Conservation (phyloP, 148 eudicot genomes). For the Vaccinium darrowii region DNA sequence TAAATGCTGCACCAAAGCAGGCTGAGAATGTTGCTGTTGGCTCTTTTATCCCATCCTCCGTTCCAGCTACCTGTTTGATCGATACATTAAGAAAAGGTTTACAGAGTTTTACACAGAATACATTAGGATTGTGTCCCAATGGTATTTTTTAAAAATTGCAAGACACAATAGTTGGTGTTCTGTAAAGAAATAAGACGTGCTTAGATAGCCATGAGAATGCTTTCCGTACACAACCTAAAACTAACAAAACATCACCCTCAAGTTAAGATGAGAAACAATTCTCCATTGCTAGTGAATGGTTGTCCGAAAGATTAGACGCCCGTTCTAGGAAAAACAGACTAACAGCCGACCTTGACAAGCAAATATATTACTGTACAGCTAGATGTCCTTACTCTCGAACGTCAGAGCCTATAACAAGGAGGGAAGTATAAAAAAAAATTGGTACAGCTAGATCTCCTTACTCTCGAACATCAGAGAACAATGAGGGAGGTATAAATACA, state of each 20-base stretch:
- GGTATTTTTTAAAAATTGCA: background rate
- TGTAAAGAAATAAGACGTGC: background rate
- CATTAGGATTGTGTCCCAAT: background rate
- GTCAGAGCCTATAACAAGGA: background rate
- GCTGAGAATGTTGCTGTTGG: slow-evolving; percentile 83
- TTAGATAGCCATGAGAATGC: background rate
- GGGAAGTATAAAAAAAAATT: background rate
- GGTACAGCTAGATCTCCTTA: background rate
- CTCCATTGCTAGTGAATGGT: background rate
- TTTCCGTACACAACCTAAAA: background rate
- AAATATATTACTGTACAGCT: background rate
- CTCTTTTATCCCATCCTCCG: slow-evolving; percentile 74
- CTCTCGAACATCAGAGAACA: background rate
- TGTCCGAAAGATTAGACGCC: background rate
- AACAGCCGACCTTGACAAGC: background rate
- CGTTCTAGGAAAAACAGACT: background rate
- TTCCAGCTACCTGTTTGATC: slow-evolving; percentile 59
- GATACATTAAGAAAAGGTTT: background rate
- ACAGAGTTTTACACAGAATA: background rate
- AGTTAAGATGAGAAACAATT: background rate
- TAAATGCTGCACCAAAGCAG: slow-evolving; percentile 84
- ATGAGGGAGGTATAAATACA: background rate
- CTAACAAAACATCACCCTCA: background rate
- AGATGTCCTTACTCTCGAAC: background rate
- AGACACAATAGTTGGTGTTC: background rate